phyloP scores from a whole-genome alignment of 352 stramenopile species.

The Phytophthora boehmeriae region DNA sequence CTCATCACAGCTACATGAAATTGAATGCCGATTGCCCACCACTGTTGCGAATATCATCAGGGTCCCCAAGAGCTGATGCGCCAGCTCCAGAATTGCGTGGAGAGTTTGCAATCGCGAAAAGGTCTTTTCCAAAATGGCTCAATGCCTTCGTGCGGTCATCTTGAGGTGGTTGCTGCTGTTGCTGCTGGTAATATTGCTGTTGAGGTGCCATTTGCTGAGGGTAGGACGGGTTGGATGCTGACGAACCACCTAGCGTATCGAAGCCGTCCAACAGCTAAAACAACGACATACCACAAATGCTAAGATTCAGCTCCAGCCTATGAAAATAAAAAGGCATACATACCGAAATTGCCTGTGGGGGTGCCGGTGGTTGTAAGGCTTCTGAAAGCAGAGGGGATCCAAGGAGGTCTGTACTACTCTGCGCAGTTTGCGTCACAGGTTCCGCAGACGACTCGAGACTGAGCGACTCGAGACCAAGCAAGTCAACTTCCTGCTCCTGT shows the following conservation, averaged over 20 bases:
- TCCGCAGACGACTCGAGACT: constrained; percentile 46
- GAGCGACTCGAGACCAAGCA: constrained; percentile 73
- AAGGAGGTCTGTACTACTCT: constrained; percentile 27
- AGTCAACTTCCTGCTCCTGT: constrained; percentile 69
- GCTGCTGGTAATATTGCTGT: constrained; percentile 41
- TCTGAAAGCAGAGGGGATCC: constrained; percentile 27
- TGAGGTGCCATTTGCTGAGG: constrained; percentile 31
- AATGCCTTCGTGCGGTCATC: constrained; percentile 72
- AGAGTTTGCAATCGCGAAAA: constrained; percentile 88
- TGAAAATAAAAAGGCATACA: constrained; percentile 19
- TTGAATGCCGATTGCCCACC: constrained; percentile 82
- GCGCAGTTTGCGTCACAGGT: constrained; percentile 13
- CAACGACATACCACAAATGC: constrained; percentile 23
- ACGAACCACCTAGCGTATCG: constrained; percentile 45
- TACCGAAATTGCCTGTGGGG: constrained; percentile 66
- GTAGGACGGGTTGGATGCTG: constrained; percentile 41
- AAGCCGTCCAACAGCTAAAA: constrained; percentile 56
- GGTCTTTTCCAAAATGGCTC: constrained; percentile 83
- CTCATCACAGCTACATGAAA: constrained; percentile 74
- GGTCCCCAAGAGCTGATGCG: constrained; percentile 8
- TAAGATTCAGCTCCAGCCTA: not conserved
- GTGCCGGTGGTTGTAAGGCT: constrained; percentile 21
- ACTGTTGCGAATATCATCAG: constrained; percentile 25
- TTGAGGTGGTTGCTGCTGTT: constrained; percentile 17
- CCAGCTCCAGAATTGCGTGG: constrained; percentile 47